phyloP scores from a whole-genome alignment of 1,284 basidiomycete species.

The Gomphus bonarii region DNA sequence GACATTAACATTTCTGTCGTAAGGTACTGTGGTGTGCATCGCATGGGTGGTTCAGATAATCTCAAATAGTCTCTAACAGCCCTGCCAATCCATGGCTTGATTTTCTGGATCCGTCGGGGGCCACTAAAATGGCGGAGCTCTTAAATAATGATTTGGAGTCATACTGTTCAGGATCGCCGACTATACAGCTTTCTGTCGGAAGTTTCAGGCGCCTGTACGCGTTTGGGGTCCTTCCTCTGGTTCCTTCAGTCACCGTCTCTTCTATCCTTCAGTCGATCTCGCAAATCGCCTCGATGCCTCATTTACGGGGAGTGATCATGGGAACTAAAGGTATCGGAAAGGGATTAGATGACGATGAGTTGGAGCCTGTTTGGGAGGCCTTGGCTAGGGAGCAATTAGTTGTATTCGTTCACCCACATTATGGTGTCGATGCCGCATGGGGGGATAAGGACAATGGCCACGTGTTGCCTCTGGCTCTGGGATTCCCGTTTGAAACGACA shows the following conservation, averaged over 20 bases:
- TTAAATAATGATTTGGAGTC: conserved; percentile 70
- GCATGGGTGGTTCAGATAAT: background rate
- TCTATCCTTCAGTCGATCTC: conserved; percentile 52
- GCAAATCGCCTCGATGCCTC: conserved; percentile 53
- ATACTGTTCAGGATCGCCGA: conserved; percentile 60
- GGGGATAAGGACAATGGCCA: conserved; percentile 74
- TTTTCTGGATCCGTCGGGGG: conserved; percentile 62
- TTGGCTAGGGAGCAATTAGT: conserved; percentile 58
- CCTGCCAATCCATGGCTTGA: conserved; percentile 86
- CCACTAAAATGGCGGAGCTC: conserved; percentile 50
- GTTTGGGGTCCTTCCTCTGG: conserved; percentile 77
- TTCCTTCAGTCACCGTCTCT: conserved; percentile 44
- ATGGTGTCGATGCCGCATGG: conserved; percentile 62
- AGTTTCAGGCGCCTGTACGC: conserved; percentile 60
- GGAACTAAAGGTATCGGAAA: conserved; percentile 70
- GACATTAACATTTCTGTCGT: conserved; percentile 62
- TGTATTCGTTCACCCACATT: conserved; percentile 77
- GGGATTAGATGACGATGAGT: conserved; percentile 66
- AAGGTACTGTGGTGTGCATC: conserved; percentile 31
- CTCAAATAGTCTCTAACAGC: conserved; percentile 23
- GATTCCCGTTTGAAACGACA: conserved; percentile 85
- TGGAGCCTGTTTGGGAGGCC: conserved; percentile 72
- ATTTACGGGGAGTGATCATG: conserved; percentile 73
- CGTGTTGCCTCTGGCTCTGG: conserved; percentile 74
- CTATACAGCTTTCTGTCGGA: conserved; percentile 20